Evolutionary conservation across 495 filamentous ascomycete species (phyloP), one percentile per base, ranked within the genome.

Genomic region (Schizothecium vesticola): DNA sequence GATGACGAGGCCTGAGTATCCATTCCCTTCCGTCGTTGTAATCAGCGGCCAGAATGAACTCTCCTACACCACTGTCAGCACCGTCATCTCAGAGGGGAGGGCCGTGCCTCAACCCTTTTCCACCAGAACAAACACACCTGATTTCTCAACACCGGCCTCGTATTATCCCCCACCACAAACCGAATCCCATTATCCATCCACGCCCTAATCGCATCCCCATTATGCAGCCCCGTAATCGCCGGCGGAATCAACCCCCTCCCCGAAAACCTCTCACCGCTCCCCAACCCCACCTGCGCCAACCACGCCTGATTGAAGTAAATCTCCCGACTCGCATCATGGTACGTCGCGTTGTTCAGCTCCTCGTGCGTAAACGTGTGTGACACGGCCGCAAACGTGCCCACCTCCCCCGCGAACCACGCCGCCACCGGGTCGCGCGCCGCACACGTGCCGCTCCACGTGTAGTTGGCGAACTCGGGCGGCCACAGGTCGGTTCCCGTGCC

Each of bases 351-450:
- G 72, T 88, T 82, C 67, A 87, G 76, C 61, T 83, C 84, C 72
- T 82, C 74, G 68, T 90, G 87, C 10, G 85, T 87, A 78, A 87
- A 89, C 12, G 87, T 89, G 79, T 90, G 87, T 4, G 87, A 88
- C 7, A 89, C 77, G 12, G 83, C 80, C 6, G 78, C 83, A 71
- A 86, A 89, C 22, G 77, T 78, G 73, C 89, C 78, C 0, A 77
- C 73, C 73, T 89, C 87, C 36, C 66, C 84, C 58, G 75, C 73
- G 72, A 84, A 86, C 84, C 85, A 89, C 9, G 75, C 69, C 62
- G 83, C 72, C 6, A 89, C 78, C 22, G 72, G 67, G 71, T 88
- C 87, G 1, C 83, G 74, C 57, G 77, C 69, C 21, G 76, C 79
- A 73, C 87, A 89, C 11, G 71, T 71, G 0, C 69, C 66, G 16